phyloP scores from a whole-genome alignment of 2,329 filamentous ascomycete species.

The Apiospora koreana region DNA sequence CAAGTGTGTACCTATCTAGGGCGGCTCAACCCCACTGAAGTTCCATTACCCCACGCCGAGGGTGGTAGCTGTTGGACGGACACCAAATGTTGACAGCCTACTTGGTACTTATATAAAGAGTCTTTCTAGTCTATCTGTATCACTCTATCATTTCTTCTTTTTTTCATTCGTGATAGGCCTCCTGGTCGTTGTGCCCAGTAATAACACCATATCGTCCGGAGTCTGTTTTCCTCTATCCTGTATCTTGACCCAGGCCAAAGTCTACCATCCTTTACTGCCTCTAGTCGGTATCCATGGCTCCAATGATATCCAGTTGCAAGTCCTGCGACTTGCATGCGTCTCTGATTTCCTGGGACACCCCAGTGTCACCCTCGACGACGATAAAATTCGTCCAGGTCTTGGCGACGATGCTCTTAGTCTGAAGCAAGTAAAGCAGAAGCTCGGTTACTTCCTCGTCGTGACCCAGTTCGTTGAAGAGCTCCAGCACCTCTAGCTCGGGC shows the following conservation, averaged over 20 bases:
- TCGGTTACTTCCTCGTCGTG: slow-evolving; percentile 49
- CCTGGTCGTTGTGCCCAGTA: not conserved
- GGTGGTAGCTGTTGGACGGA: not conserved
- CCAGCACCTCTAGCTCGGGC: slow-evolving; percentile 44
- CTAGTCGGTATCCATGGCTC: slow-evolving; percentile 12
- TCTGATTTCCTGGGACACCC: slow-evolving; percentile 35
- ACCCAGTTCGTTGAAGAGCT: slow-evolving; percentile 47
- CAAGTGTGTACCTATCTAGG: too few species aligned
- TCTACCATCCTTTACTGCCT: not conserved
- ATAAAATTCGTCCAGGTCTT: slow-evolving; percentile 39
- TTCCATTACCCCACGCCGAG: not conserved
- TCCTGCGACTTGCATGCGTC: slow-evolving; percentile 36
- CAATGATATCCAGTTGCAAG: slow-evolving; percentile 31
- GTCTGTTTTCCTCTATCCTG: not conserved
- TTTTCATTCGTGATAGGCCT: not conserved
- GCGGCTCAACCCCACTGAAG: not conserved
- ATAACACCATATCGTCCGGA: not conserved
- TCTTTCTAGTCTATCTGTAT: not conserved
- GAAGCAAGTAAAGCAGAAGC: slow-evolving; percentile 41
- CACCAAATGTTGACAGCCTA: not conserved
- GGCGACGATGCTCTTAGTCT: slow-evolving; percentile 39
- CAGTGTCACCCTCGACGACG: slow-evolving; percentile 35
- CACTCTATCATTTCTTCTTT: not conserved
- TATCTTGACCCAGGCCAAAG: not conserved
- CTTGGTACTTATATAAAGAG: not conserved